These are phyloP conservation scores for Ophiostoma novo-ulmi DNA, from an alignment of 2,329 filamentous ascomycete genomes.

Conservation along the genomic window DNA sequence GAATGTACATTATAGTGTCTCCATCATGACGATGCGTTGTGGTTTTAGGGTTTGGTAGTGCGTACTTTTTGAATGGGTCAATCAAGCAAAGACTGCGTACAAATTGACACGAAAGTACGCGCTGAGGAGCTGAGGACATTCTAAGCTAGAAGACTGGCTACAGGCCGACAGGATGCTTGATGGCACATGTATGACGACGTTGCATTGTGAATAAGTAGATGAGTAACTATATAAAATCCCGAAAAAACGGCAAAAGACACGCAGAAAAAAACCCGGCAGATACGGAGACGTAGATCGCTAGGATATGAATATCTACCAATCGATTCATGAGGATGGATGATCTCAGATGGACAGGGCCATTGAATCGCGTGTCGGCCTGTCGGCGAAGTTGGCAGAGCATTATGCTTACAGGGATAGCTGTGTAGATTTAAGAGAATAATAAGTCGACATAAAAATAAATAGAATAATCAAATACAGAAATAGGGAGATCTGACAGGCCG, in stretches of 20 bases:
- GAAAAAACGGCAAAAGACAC: not conserved
- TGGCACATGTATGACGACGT: not conserved
- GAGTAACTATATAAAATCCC: not conserved
- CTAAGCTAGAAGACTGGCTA: not conserved
- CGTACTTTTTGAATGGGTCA: not conserved
- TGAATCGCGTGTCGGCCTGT: not conserved
- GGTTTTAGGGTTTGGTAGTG: not conserved
- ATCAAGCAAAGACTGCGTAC: not conserved
- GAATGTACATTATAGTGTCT: not conserved
- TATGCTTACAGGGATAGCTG: not conserved
- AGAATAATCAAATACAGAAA: not conserved
- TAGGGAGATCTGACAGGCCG: constrained; percentile 6
- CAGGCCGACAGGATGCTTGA: not conserved
- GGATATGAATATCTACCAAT: not conserved
- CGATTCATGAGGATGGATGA: not conserved
- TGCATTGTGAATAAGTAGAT: not conserved
- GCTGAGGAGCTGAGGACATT: too few species aligned
- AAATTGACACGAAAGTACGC: not conserved
- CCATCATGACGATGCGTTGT: not conserved
- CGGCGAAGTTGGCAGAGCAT: constrained; percentile 1
- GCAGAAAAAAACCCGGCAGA: not conserved
- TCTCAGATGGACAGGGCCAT: not conserved
- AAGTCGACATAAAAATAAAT: not conserved
- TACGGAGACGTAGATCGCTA: not conserved
- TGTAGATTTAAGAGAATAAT: not conserved